Conservation (phyloP, 2,329 filamentous ascomycete genomes). For the Colletotrichum magnum region DNA sequence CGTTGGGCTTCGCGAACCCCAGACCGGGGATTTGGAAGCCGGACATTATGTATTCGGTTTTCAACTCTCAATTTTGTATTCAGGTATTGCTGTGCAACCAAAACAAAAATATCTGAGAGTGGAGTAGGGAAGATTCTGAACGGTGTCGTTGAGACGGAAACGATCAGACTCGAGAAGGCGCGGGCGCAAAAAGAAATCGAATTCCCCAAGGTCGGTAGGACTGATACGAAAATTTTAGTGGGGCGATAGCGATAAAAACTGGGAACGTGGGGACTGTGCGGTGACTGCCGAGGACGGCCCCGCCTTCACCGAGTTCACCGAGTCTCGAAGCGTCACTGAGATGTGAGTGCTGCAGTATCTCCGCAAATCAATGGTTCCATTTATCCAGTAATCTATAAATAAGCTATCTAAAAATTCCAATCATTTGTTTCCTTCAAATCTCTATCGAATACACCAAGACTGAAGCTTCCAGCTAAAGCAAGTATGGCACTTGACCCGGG, state of each 20-base stretch:
- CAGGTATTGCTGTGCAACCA: not conserved
- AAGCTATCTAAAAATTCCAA: too few relatives aligned
- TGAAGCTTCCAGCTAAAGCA: too few relatives aligned
- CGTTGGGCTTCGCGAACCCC: conserved; percentile 59
- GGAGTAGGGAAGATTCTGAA: too few relatives aligned
- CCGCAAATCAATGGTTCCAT: too few relatives aligned
- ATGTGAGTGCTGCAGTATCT: not conserved
- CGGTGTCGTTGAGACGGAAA: too few relatives aligned
- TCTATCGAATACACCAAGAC: too few relatives aligned
- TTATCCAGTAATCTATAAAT: too few relatives aligned
- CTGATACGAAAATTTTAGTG: conserved; percentile 36
- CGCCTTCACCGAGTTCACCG: conserved; percentile 28
- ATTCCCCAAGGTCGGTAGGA: not conserved
- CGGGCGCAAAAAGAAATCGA: conserved; percentile 31
- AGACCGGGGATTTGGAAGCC: conserved; percentile 60
- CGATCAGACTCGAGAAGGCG: not conserved
- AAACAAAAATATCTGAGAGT: not conserved
- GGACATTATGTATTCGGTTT: conserved; percentile 50
- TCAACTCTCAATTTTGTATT: not conserved
- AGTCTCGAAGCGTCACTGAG: not conserved
- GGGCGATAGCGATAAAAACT: conserved; percentile 31
- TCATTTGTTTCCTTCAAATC: too few relatives aligned
- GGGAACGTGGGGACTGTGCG: conserved; percentile 10
- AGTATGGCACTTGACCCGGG: too few relatives aligned
- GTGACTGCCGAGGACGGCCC: not conserved